phyloP scores from a whole-genome alignment of 768 basidiomycete species.

The Pluteus cervinus region DNA sequence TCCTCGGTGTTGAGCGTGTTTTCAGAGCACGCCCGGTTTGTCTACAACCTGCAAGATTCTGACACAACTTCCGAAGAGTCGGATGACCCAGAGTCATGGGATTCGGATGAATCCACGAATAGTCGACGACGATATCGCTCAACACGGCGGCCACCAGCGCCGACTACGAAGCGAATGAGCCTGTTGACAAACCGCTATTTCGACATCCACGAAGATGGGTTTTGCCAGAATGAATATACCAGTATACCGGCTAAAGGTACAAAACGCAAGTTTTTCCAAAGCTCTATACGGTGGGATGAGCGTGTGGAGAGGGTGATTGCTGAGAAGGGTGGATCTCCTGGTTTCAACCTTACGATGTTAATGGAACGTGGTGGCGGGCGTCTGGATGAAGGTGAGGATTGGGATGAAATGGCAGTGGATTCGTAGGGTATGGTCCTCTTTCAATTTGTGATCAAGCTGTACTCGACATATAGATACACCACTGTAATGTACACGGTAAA shows the following conservation, averaged over 20 bases:
- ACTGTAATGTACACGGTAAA: no score
- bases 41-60: slow-evolving; percentile 53
- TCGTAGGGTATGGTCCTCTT: slow-evolving; percentile 1
- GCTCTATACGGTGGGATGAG: slow-evolving; percentile 30
- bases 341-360: slow-evolving; percentile 9
- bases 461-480: not conserved
- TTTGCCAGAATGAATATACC: slow-evolving; percentile 33
- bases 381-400: slow-evolving; percentile 19
- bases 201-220: slow-evolving; percentile 43
- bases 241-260: slow-evolving; percentile 21
- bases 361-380: slow-evolving; percentile 20
- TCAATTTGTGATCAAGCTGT: not conserved
- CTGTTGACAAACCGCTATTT: slow-evolving; percentile 56
- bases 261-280: slow-evolving; percentile 57
- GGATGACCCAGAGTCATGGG: slow-evolving; percentile 36
- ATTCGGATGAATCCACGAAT: slow-evolving; percentile 42
- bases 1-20: not conserved
- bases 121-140: slow-evolving; percentile 14
- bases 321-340: slow-evolving; percentile 12
- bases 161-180: slow-evolving; percentile 55
- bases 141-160: slow-evolving; percentile 14
- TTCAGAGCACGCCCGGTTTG: slow-evolving; percentile 60
- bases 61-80: slow-evolving; percentile 42
- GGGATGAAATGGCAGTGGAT: slow-evolving; percentile 20
- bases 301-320: slow-evolving; percentile 16